These are phyloP conservation scores for Fusarium coffeatum DNA, from an alignment of 2,329 filamentous ascomycete genomes.

Conservation along the genomic window DNA sequence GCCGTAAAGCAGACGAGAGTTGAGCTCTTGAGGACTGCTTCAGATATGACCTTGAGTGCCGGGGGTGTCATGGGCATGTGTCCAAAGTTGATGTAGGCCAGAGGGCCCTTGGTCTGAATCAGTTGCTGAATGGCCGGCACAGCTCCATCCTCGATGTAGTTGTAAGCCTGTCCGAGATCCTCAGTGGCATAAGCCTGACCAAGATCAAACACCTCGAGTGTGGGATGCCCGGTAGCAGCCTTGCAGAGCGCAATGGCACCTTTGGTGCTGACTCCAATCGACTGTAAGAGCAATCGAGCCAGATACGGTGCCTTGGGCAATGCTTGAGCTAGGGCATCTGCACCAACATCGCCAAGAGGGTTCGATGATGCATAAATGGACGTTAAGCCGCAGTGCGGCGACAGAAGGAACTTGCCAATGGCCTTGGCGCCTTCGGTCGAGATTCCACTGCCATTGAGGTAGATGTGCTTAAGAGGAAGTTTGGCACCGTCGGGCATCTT, in stretches of 20 bases:
- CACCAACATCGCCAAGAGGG: slow-evolving; percentile 52
- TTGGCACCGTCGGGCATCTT: slow-evolving; percentile 44
- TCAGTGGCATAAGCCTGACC: slow-evolving; percentile 60
- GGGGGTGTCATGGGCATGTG: slow-evolving; percentile 51
- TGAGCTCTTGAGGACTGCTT: slow-evolving; percentile 46
- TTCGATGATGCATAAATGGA: slow-evolving; percentile 55
- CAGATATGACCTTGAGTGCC: slow-evolving; percentile 45
- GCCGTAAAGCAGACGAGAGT: slow-evolving; percentile 54
- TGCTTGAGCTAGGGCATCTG: slow-evolving; percentile 47
- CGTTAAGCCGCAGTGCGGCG: slow-evolving; percentile 50
- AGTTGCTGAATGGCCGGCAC: slow-evolving; percentile 51
- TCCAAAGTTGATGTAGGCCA: slow-evolving; percentile 58
- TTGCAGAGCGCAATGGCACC: slow-evolving; percentile 54
- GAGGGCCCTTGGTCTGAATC: slow-evolving; percentile 46
- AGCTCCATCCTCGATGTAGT: slow-evolving; percentile 57
- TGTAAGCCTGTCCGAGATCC: slow-evolving; percentile 59
- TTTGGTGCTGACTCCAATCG: slow-evolving; percentile 56
- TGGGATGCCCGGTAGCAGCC: slow-evolving; percentile 51
- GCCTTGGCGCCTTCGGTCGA: slow-evolving; percentile 47
- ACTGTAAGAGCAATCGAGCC: slow-evolving; percentile 56
- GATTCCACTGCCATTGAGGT: slow-evolving; percentile 54
- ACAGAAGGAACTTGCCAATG: slow-evolving; percentile 50
- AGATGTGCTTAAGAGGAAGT: slow-evolving; percentile 52
- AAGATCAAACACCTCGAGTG: slow-evolving; percentile 55
- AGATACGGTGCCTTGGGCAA: slow-evolving; percentile 50